Conservation (phyloP, 192 early-diverging fungal species). For the Rhizoclosmatium globosum region DNA sequence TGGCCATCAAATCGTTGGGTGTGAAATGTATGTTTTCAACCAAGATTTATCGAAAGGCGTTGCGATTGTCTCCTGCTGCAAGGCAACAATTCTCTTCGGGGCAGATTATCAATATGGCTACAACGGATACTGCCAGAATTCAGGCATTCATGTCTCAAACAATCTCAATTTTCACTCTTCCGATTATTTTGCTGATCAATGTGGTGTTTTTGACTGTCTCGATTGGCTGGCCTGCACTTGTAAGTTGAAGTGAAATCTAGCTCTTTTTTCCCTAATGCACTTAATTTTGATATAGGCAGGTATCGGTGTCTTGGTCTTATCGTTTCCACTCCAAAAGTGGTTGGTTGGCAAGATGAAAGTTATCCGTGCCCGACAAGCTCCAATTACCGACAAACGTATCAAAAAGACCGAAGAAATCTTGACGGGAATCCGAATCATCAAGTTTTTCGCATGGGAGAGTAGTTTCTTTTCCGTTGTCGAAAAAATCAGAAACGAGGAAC, state of each 20-base stretch:
- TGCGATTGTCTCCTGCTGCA: constrained; percentile 58
- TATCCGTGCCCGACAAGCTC: constrained; percentile 5
- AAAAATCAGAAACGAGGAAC: constrained; percentile 63
- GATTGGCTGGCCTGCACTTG: constrained; percentile 1
- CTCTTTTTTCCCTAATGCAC: background rate
- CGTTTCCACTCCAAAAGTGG: constrained; percentile 23
- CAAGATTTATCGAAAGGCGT: constrained; percentile 65
- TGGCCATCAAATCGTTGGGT: constrained; percentile 38
- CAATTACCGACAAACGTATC: constrained; percentile 64
- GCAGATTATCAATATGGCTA: constrained; percentile 20
- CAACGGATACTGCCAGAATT: constrained; percentile 28
- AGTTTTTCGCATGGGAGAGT: constrained; percentile 79
- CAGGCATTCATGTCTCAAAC: constrained; percentile 31
- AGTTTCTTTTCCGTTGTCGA: constrained; percentile 66
- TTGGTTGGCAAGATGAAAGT: constrained; percentile 13
- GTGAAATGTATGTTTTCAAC: constrained; percentile 55
- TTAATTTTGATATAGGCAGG: background rate
- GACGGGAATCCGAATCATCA: constrained; percentile 79
- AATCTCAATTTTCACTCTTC: constrained; percentile 21
- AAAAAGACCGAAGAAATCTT: constrained; percentile 78
- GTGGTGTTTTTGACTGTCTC: constrained; percentile 14
- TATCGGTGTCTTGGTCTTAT: constrained; percentile 15
- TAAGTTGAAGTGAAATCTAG: background rate
- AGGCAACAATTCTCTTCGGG: constrained; percentile 52
- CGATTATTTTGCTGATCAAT: background rate